Evolutionary conservation across 1,284 basidiomycete genomes (phyloP).

Genomic region (Tausonia pullulans): DNA sequence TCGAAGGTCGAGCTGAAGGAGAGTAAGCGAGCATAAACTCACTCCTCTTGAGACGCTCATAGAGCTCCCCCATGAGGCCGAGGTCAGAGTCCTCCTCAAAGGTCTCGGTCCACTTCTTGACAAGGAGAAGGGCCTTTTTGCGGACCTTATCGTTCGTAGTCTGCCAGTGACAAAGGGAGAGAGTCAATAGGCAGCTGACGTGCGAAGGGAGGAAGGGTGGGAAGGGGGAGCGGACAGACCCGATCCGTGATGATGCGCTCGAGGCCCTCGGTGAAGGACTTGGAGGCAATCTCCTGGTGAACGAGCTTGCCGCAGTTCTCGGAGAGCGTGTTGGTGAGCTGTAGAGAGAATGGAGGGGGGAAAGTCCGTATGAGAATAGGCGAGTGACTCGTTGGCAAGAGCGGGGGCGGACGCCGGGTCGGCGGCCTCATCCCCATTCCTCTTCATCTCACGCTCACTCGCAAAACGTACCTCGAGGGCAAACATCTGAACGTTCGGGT

Average conservation of each 20-base stretch:
- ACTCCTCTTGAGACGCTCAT: slow-evolving; percentile 77
- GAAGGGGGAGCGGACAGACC: slow-evolving; percentile 40
- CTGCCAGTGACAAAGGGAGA: slow-evolving; percentile 33
- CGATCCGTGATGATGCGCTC: slow-evolving; percentile 79
- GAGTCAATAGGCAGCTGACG: not conserved
- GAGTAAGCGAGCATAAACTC: slow-evolving; percentile 23
- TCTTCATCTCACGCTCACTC: not conserved
- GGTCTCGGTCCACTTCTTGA: slow-evolving; percentile 77
- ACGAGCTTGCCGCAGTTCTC: slow-evolving; percentile 81
- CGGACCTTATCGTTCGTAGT: slow-evolving; percentile 83
- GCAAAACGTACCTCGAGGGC: slow-evolving; percentile 47
- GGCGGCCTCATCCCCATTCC: too few relatives aligned
- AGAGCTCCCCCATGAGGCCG: slow-evolving; percentile 84
- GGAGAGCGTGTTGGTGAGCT: slow-evolving; percentile 70
- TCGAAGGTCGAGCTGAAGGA: not conserved
- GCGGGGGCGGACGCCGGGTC: not conserved
- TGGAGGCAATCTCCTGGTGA: slow-evolving; percentile 76
- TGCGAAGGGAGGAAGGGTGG: not conserved
- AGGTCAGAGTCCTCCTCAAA: slow-evolving; percentile 68
- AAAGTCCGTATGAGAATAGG: not conserved
- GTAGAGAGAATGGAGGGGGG: slow-evolving; percentile 18
- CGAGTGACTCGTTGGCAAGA: not conserved
- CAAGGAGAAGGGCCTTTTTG: slow-evolving; percentile 56
- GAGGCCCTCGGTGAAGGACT: slow-evolving; percentile 80
- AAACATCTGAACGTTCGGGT: slow-evolving; percentile 93